Evolutionary conservation across 768 basidiomycete genomes (phyloP).

Genomic region (Ramaria sp.): DNA sequence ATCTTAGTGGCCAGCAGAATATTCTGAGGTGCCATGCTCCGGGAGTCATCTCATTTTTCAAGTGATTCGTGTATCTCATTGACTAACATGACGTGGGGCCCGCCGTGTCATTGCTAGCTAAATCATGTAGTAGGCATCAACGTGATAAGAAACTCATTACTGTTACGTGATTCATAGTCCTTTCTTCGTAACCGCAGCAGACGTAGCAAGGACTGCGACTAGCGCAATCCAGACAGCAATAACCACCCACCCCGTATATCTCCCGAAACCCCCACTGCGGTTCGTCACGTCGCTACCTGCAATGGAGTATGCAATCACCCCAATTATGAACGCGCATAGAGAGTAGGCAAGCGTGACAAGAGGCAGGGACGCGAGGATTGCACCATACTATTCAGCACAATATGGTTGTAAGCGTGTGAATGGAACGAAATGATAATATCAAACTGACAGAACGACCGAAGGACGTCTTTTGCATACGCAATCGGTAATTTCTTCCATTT

Average conservation of each 20-base stretch:
- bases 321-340: constrained; percentile 55
- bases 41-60: too few relatives aligned
- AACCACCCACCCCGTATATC: constrained; percentile 3
- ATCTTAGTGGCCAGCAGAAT: too few relatives aligned
- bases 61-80: too few relatives aligned
- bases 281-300: neutral
- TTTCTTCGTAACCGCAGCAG: neutral
- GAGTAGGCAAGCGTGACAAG: constrained; percentile 66
- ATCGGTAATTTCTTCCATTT: constrained; percentile 24
- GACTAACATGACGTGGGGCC: too few relatives aligned
- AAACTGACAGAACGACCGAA: constrained; percentile 23
- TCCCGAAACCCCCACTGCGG: neutral
- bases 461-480: neutral
- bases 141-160: too few relatives aligned
- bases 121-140: too few relatives aligned
- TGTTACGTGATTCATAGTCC: neutral
- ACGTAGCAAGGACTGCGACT: constrained; percentile 3
- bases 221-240: constrained; percentile 7
- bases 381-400: constrained; percentile 28
- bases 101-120: too few relatives aligned
- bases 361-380: constrained; percentile 60
- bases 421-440: neutral
- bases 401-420: constrained; percentile 5
- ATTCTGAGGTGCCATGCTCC: too few relatives aligned
- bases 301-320: constrained; percentile 13